Conservation (phyloP, 495 filamentous ascomycete genomes). For the Aspergillus coremiiformis region DNA sequence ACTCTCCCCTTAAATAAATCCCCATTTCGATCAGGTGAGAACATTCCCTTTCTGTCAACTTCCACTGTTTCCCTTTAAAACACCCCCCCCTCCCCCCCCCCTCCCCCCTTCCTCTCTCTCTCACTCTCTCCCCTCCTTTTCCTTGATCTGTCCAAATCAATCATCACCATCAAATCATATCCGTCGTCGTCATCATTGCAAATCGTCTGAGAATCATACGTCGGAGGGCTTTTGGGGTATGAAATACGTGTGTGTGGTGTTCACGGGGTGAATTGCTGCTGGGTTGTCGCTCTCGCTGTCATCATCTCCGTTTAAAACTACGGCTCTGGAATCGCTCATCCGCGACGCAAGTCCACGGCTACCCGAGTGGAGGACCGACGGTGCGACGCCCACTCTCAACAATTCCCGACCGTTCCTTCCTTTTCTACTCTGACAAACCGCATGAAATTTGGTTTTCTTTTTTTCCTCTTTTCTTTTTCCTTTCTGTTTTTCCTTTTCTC, state of each 20-base stretch:
- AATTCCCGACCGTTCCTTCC: slow-evolving; percentile 5
- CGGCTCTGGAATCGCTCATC: slow-evolving; percentile 7
- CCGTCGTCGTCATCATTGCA: slow-evolving; percentile 2
- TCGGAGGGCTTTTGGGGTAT: background rate
- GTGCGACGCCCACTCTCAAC: slow-evolving; percentile 7
- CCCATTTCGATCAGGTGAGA: slow-evolving; percentile 4
- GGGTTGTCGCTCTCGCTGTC: slow-evolving; percentile 1
- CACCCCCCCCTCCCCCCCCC: too few species aligned
- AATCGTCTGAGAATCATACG: background rate
- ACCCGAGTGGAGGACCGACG: slow-evolving; percentile 11
- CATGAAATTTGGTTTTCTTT: slow-evolving; percentile 5
- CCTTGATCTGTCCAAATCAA: background rate
- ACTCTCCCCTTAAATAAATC: background rate
- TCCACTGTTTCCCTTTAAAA: slow-evolving; percentile 6
- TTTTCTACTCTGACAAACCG: background rate
- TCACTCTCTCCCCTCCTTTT: slow-evolving; percentile 11
- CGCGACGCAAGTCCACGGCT: slow-evolving; percentile 15
- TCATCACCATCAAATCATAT: slow-evolving; percentile 2
- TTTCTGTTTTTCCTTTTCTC: background rate
- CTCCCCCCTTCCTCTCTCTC: slow-evolving; percentile 15
- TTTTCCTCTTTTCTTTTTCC: slow-evolving; percentile 11
- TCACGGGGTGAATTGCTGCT: slow-evolving; percentile 6
- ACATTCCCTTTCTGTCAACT: slow-evolving; percentile 1
- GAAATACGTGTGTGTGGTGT: background rate
- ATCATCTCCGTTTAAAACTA: slow-evolving; percentile 13